Percentiles rank a stretch among this genome's conserved stretches.
These are phyloP conservation scores for Ganoderma resinaceum DNA, from an alignment of 1,284 basidiomycete genomes.

Conservation along the genomic window DNA sequence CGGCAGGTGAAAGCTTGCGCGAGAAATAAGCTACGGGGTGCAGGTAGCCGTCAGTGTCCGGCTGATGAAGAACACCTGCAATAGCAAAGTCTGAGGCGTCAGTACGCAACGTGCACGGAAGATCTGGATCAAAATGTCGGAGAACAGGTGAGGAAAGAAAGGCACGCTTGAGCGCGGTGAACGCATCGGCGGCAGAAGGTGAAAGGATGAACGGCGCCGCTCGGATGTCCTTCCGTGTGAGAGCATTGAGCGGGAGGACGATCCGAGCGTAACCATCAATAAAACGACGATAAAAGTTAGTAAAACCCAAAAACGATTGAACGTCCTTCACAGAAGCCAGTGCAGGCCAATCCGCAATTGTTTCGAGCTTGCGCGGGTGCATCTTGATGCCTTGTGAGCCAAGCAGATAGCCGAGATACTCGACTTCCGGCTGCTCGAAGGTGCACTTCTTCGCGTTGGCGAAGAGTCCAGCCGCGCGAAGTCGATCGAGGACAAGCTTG, in stretches of 20 bases:
- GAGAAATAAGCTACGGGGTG: conserved; percentile 44
- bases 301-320: conserved; percentile 46
- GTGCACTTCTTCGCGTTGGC: conserved; percentile 48
- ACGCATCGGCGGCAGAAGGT: conserved; percentile 24
- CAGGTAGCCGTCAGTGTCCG: conserved; percentile 35
- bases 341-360: conserved; percentile 46
- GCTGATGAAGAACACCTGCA: conserved; percentile 41
- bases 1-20: conserved; percentile 38
- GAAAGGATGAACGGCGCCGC: conserved; percentile 19
- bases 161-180: conserved; percentile 36
- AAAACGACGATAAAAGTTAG: conserved; percentile 50
- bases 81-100: conserved; percentile 37
- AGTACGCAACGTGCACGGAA: conserved; percentile 34
- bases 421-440: conserved; percentile 42
- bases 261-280: conserved; percentile 44
- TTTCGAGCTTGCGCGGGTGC: conserved; percentile 48
- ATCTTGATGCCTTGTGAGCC: conserved; percentile 42
- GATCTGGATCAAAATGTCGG: conserved; percentile 39
- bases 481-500: conserved; percentile 20
- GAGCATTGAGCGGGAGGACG: conserved; percentile 32
- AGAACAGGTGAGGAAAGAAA: conserved; percentile 42
- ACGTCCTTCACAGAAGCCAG: conserved; percentile 42
- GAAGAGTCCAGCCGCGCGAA: conserved; percentile 20
- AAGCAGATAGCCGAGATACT: conserved; percentile 53
- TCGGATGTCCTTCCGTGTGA: conserved; percentile 33